Evolutionary conservation across 2,329 filamentous ascomycete species (phyloP).

Genomic region (Colletotrichum lentis): DNA sequence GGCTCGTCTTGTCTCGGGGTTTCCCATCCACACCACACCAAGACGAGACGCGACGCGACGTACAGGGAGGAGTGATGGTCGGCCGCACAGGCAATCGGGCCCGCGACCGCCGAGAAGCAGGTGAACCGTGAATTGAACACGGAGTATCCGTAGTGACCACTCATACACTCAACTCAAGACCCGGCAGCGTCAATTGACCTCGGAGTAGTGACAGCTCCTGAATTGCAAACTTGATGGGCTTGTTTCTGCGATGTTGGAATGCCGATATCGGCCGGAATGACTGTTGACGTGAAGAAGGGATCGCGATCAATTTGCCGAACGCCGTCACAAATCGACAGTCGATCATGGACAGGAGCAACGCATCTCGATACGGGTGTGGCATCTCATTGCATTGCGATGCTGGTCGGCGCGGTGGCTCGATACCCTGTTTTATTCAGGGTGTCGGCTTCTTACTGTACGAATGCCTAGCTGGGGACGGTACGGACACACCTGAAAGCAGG

Average conservation of each 20-base stretch:
- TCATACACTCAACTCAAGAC: no score
- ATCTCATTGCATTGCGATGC: neutral
- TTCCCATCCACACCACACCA: conserved; percentile 11
- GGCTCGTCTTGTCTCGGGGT: conserved; percentile 15
- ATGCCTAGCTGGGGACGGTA: no score
- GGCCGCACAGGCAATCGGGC: conserved; percentile 4
- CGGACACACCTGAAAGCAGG: conserved; percentile 22
- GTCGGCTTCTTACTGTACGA: conserved; percentile 17
- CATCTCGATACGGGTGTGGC: neutral
- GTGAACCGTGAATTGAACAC: neutral
- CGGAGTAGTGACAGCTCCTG: neutral
- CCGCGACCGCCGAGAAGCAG: neutral
- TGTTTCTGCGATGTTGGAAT: conserved; percentile 5
- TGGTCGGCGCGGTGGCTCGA: neutral
- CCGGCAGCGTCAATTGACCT: neutral
- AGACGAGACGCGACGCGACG: conserved; percentile 11
- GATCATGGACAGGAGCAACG: conserved; percentile 11
- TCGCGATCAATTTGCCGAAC: conserved; percentile 25
- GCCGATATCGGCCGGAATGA: conserved; percentile 15
- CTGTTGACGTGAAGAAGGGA: neutral
- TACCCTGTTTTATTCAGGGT: conserved; percentile 13
- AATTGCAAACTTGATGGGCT: neutral
- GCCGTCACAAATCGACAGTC: conserved; percentile 12
- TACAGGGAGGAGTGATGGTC: neutral
- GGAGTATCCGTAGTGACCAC: no score